Evolutionary conservation across 2,329 filamentous ascomycete species (phyloP).

Genomic region (Botryosphaeria dothidea): DNA sequence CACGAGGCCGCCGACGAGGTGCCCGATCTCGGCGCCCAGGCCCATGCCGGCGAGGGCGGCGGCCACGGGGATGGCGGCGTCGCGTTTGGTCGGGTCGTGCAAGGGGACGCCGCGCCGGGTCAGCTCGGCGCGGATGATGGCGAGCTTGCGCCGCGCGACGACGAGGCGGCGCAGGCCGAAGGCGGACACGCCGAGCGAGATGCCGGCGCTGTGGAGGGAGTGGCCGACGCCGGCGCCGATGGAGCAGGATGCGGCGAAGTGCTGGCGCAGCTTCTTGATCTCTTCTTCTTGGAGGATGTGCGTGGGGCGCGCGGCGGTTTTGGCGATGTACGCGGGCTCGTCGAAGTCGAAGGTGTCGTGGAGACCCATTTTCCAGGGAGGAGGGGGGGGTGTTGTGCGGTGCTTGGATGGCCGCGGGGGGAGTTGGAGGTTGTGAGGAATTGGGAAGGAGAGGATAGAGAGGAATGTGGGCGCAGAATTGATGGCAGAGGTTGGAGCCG

Average conservation of each 20-base stretch:
- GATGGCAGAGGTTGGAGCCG: neutral
- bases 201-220: neutral
- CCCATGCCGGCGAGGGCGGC: constrained; percentile 2
- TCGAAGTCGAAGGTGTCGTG: constrained; percentile 16
- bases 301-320: neutral
- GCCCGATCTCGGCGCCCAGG: neutral
- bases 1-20: neutral
- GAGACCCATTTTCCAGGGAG: neutral
- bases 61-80: neutral
- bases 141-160: neutral
- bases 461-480: too few species aligned
- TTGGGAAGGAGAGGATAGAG: neutral
- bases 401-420: neutral
- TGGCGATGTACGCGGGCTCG: neutral
- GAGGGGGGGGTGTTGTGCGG: neutral
- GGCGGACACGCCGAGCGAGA: constrained; percentile 6
- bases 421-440: neutral
- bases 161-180: neutral
- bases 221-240: neutral
- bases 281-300: neutral
- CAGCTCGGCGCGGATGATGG: constrained; percentile 5
- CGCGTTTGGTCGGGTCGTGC: constrained; percentile 6
- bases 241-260: constrained; percentile 3
- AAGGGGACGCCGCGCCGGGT: neutral
- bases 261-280: neutral